These are phyloP conservation scores for Wickerhamiella brachini DNA, from an alignment of 805 yeast genomes.

Conservation along the genomic window DNA sequence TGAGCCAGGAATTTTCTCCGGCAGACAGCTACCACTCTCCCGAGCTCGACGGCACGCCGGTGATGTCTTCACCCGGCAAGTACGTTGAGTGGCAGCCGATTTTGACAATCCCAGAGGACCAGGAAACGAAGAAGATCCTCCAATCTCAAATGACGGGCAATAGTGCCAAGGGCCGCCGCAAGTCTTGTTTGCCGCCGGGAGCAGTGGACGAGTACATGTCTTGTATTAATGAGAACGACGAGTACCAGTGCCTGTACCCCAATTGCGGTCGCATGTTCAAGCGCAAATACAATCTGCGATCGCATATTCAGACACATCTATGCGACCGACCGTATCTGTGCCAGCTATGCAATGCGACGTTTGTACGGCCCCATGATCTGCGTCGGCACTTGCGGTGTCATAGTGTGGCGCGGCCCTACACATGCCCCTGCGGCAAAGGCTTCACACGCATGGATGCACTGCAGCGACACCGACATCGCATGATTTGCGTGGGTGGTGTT, in stretches of 20 bases:
- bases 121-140: slow-evolving; percentile 22
- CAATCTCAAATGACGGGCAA: slow-evolving; percentile 18
- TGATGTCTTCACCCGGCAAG: neutral
- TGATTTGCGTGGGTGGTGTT: slow-evolving; percentile 71
- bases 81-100: slow-evolving; percentile 26
- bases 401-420: slow-evolving; percentile 46
- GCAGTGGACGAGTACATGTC: slow-evolving; percentile 69
- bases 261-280: slow-evolving; percentile 74
- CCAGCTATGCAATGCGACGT: slow-evolving; percentile 58
- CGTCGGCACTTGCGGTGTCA: slow-evolving; percentile 84
- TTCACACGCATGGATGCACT: slow-evolving; percentile 85
- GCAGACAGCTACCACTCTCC: neutral
- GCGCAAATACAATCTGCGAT: slow-evolving; percentile 79
- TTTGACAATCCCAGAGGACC: slow-evolving; percentile 23
- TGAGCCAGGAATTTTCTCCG: neutral
- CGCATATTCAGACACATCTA: slow-evolving; percentile 93
- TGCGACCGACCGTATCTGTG: slow-evolving; percentile 89
- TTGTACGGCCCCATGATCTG: slow-evolving; percentile 92
- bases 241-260: slow-evolving; percentile 60
- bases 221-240: slow-evolving; percentile 63
- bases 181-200: slow-evolving; percentile 74
- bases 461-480: slow-evolving; percentile 62
- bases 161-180: slow-evolving; percentile 27
- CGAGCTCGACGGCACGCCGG: neutral
- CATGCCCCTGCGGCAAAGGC: slow-evolving; percentile 88